These are phyloP conservation scores for Neofusicoccum laricinum DNA, from an alignment of 2,329 filamentous ascomycete genomes.

Conservation along the genomic window DNA sequence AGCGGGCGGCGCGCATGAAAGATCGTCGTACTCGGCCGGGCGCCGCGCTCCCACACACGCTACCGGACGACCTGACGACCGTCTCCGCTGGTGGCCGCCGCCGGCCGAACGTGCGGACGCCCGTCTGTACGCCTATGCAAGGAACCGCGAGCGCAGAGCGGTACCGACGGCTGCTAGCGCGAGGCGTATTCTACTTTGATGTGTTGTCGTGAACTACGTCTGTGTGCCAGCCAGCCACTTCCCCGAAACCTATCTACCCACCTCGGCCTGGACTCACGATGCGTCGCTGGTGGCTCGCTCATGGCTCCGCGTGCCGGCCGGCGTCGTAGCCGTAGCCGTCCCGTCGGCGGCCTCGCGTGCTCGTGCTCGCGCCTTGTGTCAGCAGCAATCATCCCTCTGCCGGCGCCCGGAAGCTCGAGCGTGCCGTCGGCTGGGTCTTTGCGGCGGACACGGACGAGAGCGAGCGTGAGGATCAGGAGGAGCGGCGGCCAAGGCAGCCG, in stretches of 20 bases:
- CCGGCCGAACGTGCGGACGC: neutral
- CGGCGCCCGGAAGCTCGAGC: constrained; percentile 3
- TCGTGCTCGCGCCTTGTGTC: neutral
- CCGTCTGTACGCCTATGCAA: neutral
- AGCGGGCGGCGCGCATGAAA: neutral
- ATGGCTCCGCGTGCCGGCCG: neutral
- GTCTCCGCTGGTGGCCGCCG: neutral
- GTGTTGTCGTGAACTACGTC: neutral
- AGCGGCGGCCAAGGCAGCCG: neutral
- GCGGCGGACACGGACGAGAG: constrained; percentile 1
- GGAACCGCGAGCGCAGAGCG: neutral
- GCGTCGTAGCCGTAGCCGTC: neutral
- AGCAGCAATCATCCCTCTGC: neutral
- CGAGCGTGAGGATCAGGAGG: constrained; percentile 11
- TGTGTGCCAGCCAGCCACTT: constrained; percentile 5
- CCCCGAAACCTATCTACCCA: neutral
- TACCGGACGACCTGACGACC: neutral
- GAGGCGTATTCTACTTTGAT: neutral
- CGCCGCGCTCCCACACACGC: constrained; percentile 1
- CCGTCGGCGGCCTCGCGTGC: neutral
- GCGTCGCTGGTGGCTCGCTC: neutral
- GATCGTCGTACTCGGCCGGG: constrained; percentile 3
- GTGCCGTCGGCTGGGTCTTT: neutral
- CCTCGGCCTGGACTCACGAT: neutral
- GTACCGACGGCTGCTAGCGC: neutral